Base-by-base conservation (phyloP, 1,284 basidiomycete species). In the Boletellus deceptivus region DNA sequence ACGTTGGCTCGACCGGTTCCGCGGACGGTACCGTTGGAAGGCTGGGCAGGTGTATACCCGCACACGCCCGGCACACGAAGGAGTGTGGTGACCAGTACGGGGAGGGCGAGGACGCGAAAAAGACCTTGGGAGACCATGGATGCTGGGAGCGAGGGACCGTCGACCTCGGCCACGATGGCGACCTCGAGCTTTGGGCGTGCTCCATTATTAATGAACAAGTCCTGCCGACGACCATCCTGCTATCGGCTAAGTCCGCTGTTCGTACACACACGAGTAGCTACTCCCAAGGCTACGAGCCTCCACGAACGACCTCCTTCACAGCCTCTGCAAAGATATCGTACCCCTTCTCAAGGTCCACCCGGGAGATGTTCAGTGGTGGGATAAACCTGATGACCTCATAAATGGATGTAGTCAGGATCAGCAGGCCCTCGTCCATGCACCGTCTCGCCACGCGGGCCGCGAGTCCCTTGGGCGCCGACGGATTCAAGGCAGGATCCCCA, bases 321-420 rank as follows among this genome's bases (percentile, higher is more conserved):
- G 84, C 78, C 59, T 81, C 71, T 43, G 70, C 70, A 70, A 90
- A 84, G 49, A 88, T 82, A 50, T 71, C 62, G 54, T 74, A 73
- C 1, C 83, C 87, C 64, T 77, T 76, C 49, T 65, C 72, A 67
- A 89, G 74, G 63, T 90, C 83, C 58, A 75, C 76, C 69, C 80
- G 66, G 36, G 77, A 75, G 63, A 89, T 77, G 61, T 83, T 83
- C 56, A 90, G 67, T 44, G 88, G 75, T 9, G 88, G 87, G 61
- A 89, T 89, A 71, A 94, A 93, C 64, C 91, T 72, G 53, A 93
- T 71, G 11, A 88, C 86, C 66, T 91, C 86, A 63, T 88, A 91
- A 27, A 87, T 75, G 53, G 85, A 89, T 29, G 89, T 91, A 20
- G 89, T 91, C 56, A 92, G 71, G 37, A 93, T 80, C 54, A 94